Conservation (phyloP, 495 filamentous ascomycete genomes). For the Chaetomium cochliodes region DNA sequence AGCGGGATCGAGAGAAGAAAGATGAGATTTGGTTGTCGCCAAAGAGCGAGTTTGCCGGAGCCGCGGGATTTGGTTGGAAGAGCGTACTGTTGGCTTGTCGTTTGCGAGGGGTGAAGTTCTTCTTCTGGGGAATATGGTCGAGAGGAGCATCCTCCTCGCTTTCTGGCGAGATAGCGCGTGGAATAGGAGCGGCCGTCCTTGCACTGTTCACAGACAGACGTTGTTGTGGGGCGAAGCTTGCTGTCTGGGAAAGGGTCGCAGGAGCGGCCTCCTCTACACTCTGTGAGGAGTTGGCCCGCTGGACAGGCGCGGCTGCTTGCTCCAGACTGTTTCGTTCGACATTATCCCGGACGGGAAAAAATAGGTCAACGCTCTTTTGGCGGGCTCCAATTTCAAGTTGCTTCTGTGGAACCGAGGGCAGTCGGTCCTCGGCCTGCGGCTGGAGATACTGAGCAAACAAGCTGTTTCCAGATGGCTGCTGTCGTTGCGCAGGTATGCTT, state of each 20-base stretch:
- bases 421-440: conserved; percentile 1
- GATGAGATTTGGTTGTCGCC: conserved; percentile 22
- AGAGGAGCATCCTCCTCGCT: background rate
- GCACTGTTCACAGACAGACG: conserved; percentile 32
- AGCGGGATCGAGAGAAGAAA: conserved; percentile 20
- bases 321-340: conserved; percentile 11
- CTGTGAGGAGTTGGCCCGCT: background rate
- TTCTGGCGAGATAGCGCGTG: background rate
- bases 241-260: conserved; percentile 38
- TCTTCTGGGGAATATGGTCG: conserved; percentile 42
- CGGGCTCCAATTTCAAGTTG: conserved; percentile 27
- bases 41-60: conserved; percentile 19
- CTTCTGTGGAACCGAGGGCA: conserved; percentile 37
- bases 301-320: background rate
- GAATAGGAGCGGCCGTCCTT: background rate
- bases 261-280: background rate
- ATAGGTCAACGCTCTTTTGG: conserved; percentile 27
- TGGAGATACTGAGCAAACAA: conserved; percentile 19
- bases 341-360: conserved; percentile 27
- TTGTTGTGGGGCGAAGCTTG: conserved; percentile 48
- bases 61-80: conserved; percentile 31
- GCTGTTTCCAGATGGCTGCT: conserved; percentile 12
- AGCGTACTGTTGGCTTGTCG: conserved; percentile 37
- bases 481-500: conserved; percentile 1
- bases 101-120: conserved; percentile 50